Evolutionary conservation across 106 monocot genomes (phyloP), one percentile per base, ranked within the genome.

Genomic region (Xerophyta viscosa): DNA sequence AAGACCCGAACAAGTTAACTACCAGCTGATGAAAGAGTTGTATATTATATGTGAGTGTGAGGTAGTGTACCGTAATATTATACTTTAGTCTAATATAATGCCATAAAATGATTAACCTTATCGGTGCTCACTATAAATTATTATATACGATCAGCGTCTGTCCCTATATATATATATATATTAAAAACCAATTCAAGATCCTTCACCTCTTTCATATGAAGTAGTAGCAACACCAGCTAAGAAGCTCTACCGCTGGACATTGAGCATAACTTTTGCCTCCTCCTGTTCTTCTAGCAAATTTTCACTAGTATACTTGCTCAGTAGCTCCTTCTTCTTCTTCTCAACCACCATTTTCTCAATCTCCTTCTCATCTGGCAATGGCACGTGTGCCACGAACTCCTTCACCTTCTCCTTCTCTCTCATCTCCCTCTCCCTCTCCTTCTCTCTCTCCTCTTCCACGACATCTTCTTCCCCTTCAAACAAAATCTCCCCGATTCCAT

Each of bases 381-480:
- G 84, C 20, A 96, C 94, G 46, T 96, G 94, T 4, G 65, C 94
- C 41, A 96, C 81, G 60, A 88, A 96, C 46, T 96, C 94, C 47
- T 58, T 49, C 54, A 76, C 77, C 61, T 57, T 64, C 18, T 24
- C 69, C 60, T 44, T 67, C 57, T 63, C 69, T 54, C 29, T 70
- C 58, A 76, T 73, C 68, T 65, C 77, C 74, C 56, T 54, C 55
- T 77, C 73, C 66, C 64, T 72, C 54, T 60, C 46, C 19, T 41
- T 31, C 41, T 46, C 63, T 72, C 65, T 76, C 76, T 88, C 88
- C 61, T 88, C 94, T 63, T 81, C 88, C 51, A 88, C 94, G 27
- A 88, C 84, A 53, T 96, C 94, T 76, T 91, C 91, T 60, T 70
- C 88, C 37, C 73, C 94, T 48, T 96, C 88, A 29, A 85, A 96